Base-by-base conservation (phyloP, 2,329 filamentous ascomycete genomes). In the Sphaerulina populicola region DNA sequence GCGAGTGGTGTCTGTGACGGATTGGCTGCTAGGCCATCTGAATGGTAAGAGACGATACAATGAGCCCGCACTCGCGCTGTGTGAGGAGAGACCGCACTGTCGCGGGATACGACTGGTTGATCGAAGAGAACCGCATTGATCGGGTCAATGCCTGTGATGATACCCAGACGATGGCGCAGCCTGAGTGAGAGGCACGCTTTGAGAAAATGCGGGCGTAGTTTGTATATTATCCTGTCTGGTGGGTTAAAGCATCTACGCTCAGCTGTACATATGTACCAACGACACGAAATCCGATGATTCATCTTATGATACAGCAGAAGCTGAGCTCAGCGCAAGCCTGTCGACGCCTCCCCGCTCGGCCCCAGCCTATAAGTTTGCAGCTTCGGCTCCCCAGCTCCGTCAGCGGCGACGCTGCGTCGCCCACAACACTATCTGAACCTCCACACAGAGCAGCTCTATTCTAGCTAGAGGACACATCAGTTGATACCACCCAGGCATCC, bases 11-110 rank as follows among this genome's bases (percentile, higher is more conserved):
- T 89, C 86, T 11, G 73, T 97, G 58, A 96, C 93, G 12, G 93
- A 98, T 67, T 97, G 93, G 91, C 71, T 98, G 57, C 75, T 97
- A 36, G 89, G 90, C 2, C 85, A 85, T 45, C 84, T 90, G 59
- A 78, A 77, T 65, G 77, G 76, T 38, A 68, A 71, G 64, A 68
- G 64, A 49, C 65, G 62, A 40, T 69, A 70, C 43, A 70, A 71
- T 41, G 66, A 67, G 39, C 68, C 69, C 7, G 74, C 71, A 38
- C 61, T 76, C 47, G 74, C 74, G 3, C 70, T 69, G 56, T 69
- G 66, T 31, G 55, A 59, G 31, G 57, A 59, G 43, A 44, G 57
- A 38, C 57, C 57, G 3, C 33, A 44, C 9, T 50, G 52, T n/a
- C 53, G 51, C 1, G 43, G 40, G 5, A 55, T 59, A 35, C 51